Conservation (phyloP, 129 eudicot species). For the Silybum marianum region DNA sequence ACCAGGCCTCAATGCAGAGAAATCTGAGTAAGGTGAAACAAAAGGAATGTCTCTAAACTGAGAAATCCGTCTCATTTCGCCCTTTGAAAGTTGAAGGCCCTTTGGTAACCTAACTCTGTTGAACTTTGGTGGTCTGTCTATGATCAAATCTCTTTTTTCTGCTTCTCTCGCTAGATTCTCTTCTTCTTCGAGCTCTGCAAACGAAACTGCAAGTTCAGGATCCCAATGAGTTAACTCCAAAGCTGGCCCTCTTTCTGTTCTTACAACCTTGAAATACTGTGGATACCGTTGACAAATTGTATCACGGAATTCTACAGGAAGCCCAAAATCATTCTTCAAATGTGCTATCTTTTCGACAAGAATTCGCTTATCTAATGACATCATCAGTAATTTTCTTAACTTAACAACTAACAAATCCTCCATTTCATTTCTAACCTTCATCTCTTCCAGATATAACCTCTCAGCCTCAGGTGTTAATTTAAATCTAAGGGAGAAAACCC, state of each 20-base stretch:
- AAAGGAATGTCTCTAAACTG: slow-evolving; percentile 83
- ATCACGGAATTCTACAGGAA: slow-evolving; percentile 77
- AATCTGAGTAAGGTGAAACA: slow-evolving; percentile 90
- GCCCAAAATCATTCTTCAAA: slow-evolving; percentile 79
- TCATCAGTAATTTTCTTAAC: slow-evolving; percentile 87
- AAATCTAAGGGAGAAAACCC: slow-evolving; percentile 72
- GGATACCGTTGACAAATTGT: slow-evolving; percentile 88
- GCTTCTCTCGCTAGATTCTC: slow-evolving; percentile 58
- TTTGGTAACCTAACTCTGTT: slow-evolving; percentile 75
- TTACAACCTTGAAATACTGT: slow-evolving; percentile 73
- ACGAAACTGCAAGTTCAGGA: slow-evolving; percentile 85
- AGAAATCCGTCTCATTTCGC: slow-evolving; percentile 80
- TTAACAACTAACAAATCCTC: slow-evolving; percentile 81
- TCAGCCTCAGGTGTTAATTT: slow-evolving; percentile 91
- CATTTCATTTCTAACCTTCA: slow-evolving; percentile 88
- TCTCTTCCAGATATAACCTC: slow-evolving; percentile 78
- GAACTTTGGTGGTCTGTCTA: slow-evolving; percentile 78
- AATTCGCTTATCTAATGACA: slow-evolving; percentile 86
- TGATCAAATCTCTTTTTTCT: slow-evolving; percentile 72
- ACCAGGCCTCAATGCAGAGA: slow-evolving; percentile 73
- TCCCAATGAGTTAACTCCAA: slow-evolving; percentile 95
- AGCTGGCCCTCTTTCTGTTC: slow-evolving; percentile 86
- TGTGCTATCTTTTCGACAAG: slow-evolving; percentile 88
- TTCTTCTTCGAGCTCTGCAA: slow-evolving; percentile 90
- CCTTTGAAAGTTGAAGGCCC: slow-evolving; percentile 83